Percentiles rank a stretch among this genome's conserved stretches.
Conservation (phyloP, 208 protist genomes). For the Histomonas meleagridis region DNA sequence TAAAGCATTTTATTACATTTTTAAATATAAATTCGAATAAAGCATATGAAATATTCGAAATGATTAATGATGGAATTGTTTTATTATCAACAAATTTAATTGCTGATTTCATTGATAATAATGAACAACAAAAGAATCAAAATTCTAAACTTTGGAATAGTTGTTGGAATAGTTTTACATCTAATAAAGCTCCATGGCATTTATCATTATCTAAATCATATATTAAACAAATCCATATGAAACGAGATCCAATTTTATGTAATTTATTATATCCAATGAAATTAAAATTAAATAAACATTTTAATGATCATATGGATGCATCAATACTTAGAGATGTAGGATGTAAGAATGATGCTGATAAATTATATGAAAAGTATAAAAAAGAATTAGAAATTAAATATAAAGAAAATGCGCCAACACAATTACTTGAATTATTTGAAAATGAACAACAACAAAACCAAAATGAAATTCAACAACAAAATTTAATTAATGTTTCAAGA, state of each 20-base stretch:
- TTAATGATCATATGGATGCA: neutral
- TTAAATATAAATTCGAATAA: neutral
- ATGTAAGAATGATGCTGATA: neutral
- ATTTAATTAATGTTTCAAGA: neutral
- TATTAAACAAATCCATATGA: too few species aligned
- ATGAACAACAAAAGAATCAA: too few species aligned
- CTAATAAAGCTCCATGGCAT: neutral
- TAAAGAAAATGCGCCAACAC: neutral
- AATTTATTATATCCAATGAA: conserved; percentile 30
- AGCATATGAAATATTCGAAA: neutral
- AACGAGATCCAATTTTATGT: neutral
- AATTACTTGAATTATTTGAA: neutral
- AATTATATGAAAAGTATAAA: neutral
- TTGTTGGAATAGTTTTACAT: neutral
- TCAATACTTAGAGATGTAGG: neutral
- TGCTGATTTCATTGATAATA: too few species aligned
- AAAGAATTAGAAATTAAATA: neutral
- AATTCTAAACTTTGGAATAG: neutral
- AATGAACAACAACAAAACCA: too few species aligned
- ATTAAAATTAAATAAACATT: neutral
- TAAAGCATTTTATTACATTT: neutral
- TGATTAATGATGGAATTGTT: neutral
- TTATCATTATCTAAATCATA: neutral
- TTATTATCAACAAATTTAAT: neutral
- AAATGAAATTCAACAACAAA: neutral